Evolutionary conservation across 441 rosid species (phyloP).

Genomic region (Pelargonium hybrid): DNA sequence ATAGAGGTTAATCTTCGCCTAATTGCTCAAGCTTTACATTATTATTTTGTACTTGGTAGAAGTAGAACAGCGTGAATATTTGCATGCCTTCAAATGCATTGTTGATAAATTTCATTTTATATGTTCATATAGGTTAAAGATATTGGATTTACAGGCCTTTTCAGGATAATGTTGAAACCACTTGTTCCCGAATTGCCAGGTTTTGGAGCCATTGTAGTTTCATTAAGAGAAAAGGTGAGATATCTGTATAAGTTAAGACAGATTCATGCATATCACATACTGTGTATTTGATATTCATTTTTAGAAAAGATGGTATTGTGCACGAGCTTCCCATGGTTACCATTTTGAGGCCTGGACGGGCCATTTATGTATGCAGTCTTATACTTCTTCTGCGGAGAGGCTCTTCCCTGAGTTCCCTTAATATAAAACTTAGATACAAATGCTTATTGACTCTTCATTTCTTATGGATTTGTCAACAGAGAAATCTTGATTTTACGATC

Average conservation of each 20-base stretch:
- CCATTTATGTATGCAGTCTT: no score
- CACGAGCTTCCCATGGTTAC: no score
- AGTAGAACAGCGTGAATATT: background rate
- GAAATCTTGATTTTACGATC: constrained; percentile 67
- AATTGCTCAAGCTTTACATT: background rate
- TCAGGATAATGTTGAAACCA: constrained; percentile 86
- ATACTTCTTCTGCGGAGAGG: no score
- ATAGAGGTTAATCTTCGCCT: constrained; percentile 47
- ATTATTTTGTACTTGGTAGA: background rate
- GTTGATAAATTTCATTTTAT: constrained; percentile 3
- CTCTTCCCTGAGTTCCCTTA: no score
- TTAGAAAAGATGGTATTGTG: no score
- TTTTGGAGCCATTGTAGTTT: constrained; percentile 81
- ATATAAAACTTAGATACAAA: background rate
- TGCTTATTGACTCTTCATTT: background rate
- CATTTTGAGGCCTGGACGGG: no score
- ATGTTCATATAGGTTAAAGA: constrained; percentile 54
- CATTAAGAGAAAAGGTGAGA: constrained; percentile 62
- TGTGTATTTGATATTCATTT: no score
- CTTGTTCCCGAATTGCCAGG: constrained; percentile 75
- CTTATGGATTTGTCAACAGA: constrained; percentile 35
- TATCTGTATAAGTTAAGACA: background rate
- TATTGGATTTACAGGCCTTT: constrained; percentile 83
- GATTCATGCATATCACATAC: no score
- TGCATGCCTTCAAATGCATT: background rate